Percentiles rank a stretch among this genome's conserved stretches.
phyloP scores from a whole-genome alignment of 352 stramenopile genomes.

The Phytophthora lateralis region DNA sequence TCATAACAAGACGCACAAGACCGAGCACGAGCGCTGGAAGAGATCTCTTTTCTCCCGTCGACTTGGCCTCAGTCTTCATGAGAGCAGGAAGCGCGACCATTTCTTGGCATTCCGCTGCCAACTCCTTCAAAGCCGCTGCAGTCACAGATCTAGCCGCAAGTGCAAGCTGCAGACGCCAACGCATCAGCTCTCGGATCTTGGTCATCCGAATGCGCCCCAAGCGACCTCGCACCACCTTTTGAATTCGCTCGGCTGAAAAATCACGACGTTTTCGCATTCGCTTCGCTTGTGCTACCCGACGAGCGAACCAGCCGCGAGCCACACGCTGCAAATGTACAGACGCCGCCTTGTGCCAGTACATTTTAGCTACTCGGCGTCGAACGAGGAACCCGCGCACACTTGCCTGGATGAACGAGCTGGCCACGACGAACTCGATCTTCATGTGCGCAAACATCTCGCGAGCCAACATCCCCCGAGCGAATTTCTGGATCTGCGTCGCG shows the following conservation, averaged over 20 bases:
- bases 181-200: slow-evolving; percentile 53
- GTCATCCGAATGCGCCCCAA: slow-evolving; percentile 67
- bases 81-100: slow-evolving; percentile 54
- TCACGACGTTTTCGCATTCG: slow-evolving; percentile 27
- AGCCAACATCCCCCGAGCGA: slow-evolving; percentile 73
- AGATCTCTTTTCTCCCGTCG: slow-evolving; percentile 5
- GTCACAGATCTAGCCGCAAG: slow-evolving; percentile 25
- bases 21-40: slow-evolving; percentile 67
- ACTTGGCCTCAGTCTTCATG: slow-evolving; percentile 15
- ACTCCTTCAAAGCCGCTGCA: slow-evolving; percentile 51
- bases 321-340: slow-evolving; percentile 64
- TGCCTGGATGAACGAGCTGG: slow-evolving; percentile 82
- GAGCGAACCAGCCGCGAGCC: slow-evolving; percentile 58
- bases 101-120: slow-evolving; percentile 52
- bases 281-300: slow-evolving; percentile 32
- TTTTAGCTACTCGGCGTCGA: slow-evolving; percentile 57
- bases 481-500: slow-evolving; percentile 79
- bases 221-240: slow-evolving; percentile 62
- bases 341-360: slow-evolving; percentile 73
- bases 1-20: slow-evolving; percentile 72
- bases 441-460: slow-evolving; percentile 56
- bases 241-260: slow-evolving; percentile 33
- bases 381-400: slow-evolving; percentile 70
- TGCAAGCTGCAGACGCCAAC: slow-evolving; percentile 33
- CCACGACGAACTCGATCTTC: slow-evolving; percentile 71